Base-by-base conservation (phyloP, 2,329 filamentous ascomycete genomes). In the Diaporthe velutina region DNA sequence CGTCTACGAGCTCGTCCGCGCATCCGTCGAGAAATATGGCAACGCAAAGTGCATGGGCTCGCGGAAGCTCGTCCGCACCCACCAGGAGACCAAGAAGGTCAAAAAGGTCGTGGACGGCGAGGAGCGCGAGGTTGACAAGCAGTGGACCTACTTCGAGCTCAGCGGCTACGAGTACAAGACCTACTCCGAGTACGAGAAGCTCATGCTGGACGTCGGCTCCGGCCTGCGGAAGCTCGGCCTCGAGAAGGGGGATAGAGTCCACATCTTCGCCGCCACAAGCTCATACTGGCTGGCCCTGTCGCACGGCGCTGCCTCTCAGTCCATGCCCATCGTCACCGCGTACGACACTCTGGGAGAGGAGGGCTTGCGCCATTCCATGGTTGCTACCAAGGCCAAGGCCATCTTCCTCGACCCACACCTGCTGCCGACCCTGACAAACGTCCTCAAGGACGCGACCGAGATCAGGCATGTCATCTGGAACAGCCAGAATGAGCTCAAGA, bases 71-170 rank as follows among this genome's bases (percentile, higher is more conserved):
- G 85, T 97, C 84, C 90, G 93, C 83, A 93, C 92, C 48, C 94
- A 97, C 83, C 89, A 92, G 79, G 95, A 97, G 85, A 94, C 91
- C 80, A 97, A 96, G 88, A 96, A 95, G 88, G 87, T 97, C 83
- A 97, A 96, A 90, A 97, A 96, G 89, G 89, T 95, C 74, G 87
- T 97, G 58, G 94, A 97, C 82, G 95, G 95, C 77, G 89, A 93
- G 80, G 93, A 96, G 87, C 86, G 90, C 80, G 90, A 95, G 84
- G 90, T 96, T 38, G 93, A 96, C 83, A 97, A 97, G 91, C 77
- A 94, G 81, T 97, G 95, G 95, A 93, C 92, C 73, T 97, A 94
- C 85, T 97, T 95, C 82, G 95, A 97, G 87, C 91, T 96, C 79
- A 93, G 93, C 82, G 88, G 87, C 70, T 97, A 96, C 87, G 90